These are phyloP conservation scores for Datisca glomerata DNA, from an alignment of 306 rosid species.

Conservation along the genomic window DNA sequence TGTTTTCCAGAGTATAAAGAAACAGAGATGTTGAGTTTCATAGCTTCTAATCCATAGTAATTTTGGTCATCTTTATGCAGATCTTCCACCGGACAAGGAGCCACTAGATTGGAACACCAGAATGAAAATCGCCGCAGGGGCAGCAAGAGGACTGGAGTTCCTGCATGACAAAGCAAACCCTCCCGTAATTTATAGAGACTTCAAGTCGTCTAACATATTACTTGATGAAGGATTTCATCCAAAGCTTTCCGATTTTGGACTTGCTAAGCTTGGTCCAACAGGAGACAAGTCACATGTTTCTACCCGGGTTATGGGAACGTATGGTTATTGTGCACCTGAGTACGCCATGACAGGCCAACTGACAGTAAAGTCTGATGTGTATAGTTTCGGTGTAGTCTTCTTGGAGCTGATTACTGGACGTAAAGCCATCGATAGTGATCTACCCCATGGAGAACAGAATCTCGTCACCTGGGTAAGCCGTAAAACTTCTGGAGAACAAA, in stretches of 20 bases:
- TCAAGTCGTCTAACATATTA: constrained; percentile 86
- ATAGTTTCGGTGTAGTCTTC: constrained; percentile 85
- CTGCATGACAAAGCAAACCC: constrained; percentile 89
- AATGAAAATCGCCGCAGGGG: constrained; percentile 90
- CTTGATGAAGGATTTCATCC: constrained; percentile 77
- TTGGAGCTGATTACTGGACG: constrained; percentile 87
- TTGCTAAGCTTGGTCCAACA: constrained; percentile 88
- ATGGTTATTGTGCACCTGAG: constrained; percentile 91
- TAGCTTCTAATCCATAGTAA: not conserved
- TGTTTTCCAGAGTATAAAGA: not conserved
- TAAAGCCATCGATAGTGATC: constrained; percentile 62
- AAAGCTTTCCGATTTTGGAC: constrained; percentile 91
- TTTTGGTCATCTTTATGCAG: constrained; percentile 18
- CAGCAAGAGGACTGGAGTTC: constrained; percentile 79
- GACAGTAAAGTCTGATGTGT: constrained; percentile 84
- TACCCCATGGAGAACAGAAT: constrained; percentile 84
- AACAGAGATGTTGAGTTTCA: not conserved
- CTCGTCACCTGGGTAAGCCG: constrained; percentile 72
- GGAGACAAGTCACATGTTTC: constrained; percentile 93
- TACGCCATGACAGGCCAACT: constrained; percentile 93
- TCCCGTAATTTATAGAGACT: constrained; percentile 83
- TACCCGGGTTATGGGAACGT: constrained; percentile 91
- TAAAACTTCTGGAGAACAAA: too few relatives aligned
- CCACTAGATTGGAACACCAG: constrained; percentile 84
- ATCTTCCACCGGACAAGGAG: constrained; percentile 70